A percentile compares a stretch with the other conserved stretches of the same genome.
Evolutionary conservation across 1,284 basidiomycete species (phyloP).

Genomic region (Austroboletus novae-zelandiae): DNA sequence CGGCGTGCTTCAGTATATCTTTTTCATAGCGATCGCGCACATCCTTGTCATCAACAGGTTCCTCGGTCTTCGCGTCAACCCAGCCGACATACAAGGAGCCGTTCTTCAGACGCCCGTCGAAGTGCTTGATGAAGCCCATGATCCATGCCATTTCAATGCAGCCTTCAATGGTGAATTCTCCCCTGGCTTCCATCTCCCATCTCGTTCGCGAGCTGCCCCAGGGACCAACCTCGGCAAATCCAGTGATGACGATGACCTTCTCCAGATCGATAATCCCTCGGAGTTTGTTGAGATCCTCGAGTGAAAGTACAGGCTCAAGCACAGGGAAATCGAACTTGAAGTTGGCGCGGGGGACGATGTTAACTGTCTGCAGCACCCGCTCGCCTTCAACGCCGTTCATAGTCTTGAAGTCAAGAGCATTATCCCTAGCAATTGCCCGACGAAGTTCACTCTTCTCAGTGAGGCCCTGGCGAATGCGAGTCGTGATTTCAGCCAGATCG

Average conservation of each 20-base stretch:
- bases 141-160: constrained; percentile 99
- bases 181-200: constrained; percentile 98
- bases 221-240: constrained; percentile 97
- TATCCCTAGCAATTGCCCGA: constrained; percentile 91
- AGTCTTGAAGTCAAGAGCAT: constrained; percentile 91
- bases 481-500: constrained; percentile 90
- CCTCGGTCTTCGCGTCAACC: constrained; percentile 93
- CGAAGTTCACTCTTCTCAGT: constrained; percentile 87
- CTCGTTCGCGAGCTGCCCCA: constrained; percentile 99
- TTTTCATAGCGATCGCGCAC: constrained; percentile 93
- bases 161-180: constrained; percentile 94
- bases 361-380: constrained; percentile 88
- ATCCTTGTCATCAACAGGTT: constrained; percentile 99
- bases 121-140: constrained; percentile 98
- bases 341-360: constrained; percentile 94
- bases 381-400: constrained; percentile 92
- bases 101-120: constrained; percentile 93
- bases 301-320: constrained; percentile 64
- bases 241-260: constrained; percentile 93
- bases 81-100: constrained; percentile 94
- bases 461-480: constrained; percentile 78
- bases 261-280: constrained; percentile 91
- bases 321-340: constrained; percentile 94
- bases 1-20: constrained; percentile 90
- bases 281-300: constrained; percentile 74